These are phyloP conservation scores for Sphaerulina vaccinii DNA, from an alignment of 2,329 filamentous ascomycete genomes.

Conservation along the genomic window DNA sequence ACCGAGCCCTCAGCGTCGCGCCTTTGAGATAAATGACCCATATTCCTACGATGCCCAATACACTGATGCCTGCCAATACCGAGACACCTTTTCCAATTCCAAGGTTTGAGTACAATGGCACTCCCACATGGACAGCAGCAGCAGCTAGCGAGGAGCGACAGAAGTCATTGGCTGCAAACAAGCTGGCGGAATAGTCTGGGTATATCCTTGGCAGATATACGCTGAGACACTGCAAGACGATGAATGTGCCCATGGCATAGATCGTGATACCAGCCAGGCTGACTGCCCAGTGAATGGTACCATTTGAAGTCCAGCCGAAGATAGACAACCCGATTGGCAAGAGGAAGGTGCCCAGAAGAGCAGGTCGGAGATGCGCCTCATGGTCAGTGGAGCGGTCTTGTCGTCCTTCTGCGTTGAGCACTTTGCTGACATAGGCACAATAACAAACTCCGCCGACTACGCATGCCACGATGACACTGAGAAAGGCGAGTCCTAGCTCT, in stretches of 20 bases:
- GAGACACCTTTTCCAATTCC: constrained; percentile 57
- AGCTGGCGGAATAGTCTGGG: constrained; percentile 50
- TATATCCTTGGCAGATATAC: constrained; percentile 42
- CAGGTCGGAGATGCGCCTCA: constrained; percentile 36
- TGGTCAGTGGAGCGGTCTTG: constrained; percentile 29
- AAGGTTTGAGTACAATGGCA: constrained; percentile 41
- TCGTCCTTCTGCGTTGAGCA: constrained; percentile 27
- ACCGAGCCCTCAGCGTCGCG: constrained; percentile 5
- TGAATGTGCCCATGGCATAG: constrained; percentile 40
- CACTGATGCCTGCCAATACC: constrained; percentile 50
- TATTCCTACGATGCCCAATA: constrained; percentile 10
- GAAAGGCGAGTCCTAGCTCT: constrained; percentile 18
- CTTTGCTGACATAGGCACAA: constrained; percentile 28
- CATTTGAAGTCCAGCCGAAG: constrained; percentile 34
- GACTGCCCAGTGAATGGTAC: constrained; percentile 42
- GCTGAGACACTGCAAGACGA: constrained; percentile 45
- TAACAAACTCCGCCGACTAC: constrained; percentile 23
- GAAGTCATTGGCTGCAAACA: constrained; percentile 62
- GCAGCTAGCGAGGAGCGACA: constrained; percentile 57
- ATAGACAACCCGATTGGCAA: constrained; percentile 37
- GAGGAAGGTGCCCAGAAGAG: constrained; percentile 31
- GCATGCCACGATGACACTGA: constrained; percentile 46
- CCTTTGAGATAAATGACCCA: constrained; percentile 13
- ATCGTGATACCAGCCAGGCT: constrained; percentile 44
- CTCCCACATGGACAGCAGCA: constrained; percentile 42